A percentile compares a stretch with the other conserved stretches of the same genome.
Evolutionary conservation across 345 rosid species (phyloP).

Genomic region (Psidium guajava): DNA sequence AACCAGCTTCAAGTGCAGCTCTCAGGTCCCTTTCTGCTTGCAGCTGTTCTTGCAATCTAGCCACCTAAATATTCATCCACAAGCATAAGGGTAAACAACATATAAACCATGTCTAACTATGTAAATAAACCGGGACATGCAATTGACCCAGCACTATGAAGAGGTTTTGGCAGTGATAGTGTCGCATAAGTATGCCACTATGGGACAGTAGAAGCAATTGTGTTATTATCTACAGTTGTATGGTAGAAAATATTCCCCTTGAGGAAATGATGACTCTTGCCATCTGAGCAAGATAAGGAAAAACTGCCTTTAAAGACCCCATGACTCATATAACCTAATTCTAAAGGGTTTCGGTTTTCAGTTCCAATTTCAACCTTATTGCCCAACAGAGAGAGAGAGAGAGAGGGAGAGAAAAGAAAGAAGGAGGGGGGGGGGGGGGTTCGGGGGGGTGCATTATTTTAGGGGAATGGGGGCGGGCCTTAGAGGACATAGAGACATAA

Average conservation of each 20-base stretch:
- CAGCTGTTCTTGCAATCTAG: slow-evolving; percentile 96
- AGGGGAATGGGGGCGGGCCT: not conserved
- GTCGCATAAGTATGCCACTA: not conserved
- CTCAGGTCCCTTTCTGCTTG: slow-evolving; percentile 99
- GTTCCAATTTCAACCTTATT: not conserved
- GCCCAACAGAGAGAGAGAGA: not conserved
- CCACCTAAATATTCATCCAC: slow-evolving; percentile 42
- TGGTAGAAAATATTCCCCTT: not conserved
- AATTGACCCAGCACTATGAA: not conserved
- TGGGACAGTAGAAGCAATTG: not conserved
- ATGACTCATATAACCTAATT: not conserved
- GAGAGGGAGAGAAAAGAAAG: no score
- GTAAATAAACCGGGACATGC: not conserved
- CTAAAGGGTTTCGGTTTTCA: not conserved
- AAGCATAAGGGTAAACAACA: slow-evolving; percentile 1
- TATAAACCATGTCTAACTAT: not conserved
- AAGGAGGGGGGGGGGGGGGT: no score
- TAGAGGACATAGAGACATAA: not conserved
- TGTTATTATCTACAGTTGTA: not conserved
- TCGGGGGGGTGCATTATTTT: not conserved
- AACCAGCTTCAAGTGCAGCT: slow-evolving; percentile 94
- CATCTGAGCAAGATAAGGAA: not conserved
- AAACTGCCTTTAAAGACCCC: not conserved
- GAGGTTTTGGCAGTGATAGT: not conserved
- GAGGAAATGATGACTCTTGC: not conserved